Evolutionary conservation across 2,329 filamentous ascomycete genomes (phyloP).

Genomic region (Madurella fahalii): DNA sequence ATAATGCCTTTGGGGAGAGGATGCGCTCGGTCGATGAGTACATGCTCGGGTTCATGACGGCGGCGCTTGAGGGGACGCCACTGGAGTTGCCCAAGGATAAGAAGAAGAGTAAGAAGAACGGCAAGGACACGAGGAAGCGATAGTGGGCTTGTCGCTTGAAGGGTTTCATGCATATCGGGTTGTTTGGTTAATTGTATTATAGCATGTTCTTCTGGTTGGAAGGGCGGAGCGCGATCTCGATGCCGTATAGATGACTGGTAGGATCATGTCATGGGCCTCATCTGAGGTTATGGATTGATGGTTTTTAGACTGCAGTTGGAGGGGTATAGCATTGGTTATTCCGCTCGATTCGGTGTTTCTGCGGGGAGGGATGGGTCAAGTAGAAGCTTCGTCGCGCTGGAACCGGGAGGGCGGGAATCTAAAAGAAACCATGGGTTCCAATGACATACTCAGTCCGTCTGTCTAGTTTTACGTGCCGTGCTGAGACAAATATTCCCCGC

Average conservation of each 20-base stretch:
- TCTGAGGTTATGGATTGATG: not conserved
- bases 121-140: conserved; percentile 54
- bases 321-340: not conserved
- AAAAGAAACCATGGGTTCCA: not conserved
- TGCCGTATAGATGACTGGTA: not conserved
- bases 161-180: no score
- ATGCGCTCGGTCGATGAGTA: conserved; percentile 69
- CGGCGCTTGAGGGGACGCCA: conserved; percentile 53
- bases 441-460: not conserved
- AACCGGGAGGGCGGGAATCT: not conserved
- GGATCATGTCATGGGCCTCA: not conserved
- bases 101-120: conserved; percentile 57
- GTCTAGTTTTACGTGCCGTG: no score
- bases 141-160: conserved; percentile 18
- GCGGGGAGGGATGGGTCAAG: not conserved
- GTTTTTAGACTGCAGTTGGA: not conserved
- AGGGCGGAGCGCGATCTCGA: not conserved
- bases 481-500: no score
- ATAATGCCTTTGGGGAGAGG: conserved; percentile 55
- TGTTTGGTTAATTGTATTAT: not conserved
- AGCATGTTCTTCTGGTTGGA: not conserved
- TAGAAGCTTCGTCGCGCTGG: not conserved
- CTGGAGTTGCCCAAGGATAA: conserved; percentile 62
- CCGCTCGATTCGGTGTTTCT: not conserved
- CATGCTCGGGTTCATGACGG: conserved; percentile 67